phyloP scores from a whole-genome alignment of 805 yeast genomes.

The Suhomyces kilbournensis region DNA sequence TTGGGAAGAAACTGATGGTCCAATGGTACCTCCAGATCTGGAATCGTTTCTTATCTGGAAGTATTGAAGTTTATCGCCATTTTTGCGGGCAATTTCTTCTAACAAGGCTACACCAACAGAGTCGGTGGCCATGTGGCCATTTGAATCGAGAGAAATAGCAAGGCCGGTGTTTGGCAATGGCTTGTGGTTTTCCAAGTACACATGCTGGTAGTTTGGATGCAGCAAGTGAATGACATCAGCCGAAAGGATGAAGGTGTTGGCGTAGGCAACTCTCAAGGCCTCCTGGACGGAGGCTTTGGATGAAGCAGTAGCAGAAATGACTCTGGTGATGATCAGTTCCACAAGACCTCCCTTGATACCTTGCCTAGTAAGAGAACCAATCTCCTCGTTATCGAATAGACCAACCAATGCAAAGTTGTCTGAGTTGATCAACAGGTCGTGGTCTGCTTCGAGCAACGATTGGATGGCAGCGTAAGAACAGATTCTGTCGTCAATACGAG shows the following conservation, averaged over 20 bases:
- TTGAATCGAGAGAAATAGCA: constrained; percentile 68
- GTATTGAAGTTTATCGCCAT: constrained; percentile 67
- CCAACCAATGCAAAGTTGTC: constrained; percentile 57
- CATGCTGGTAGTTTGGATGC: constrained; percentile 72
- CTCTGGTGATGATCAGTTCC: constrained; percentile 62
- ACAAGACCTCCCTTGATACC: constrained; percentile 80
- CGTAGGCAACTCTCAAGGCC: constrained; percentile 44
- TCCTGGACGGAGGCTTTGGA: constrained; percentile 24
- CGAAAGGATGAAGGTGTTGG: constrained; percentile 75
- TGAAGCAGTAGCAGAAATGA: constrained; percentile 27
- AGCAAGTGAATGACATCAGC: constrained; percentile 83
- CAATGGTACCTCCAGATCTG: constrained; percentile 87
- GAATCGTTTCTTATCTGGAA: constrained; percentile 86
- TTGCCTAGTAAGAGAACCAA: constrained; percentile 75
- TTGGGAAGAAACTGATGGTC: constrained; percentile 61
- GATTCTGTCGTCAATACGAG: constrained; percentile 81
- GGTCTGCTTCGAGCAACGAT: constrained; percentile 48
- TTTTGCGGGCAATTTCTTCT: constrained; percentile 64
- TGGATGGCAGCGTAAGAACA: constrained; percentile 72
- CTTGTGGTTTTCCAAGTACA: constrained; percentile 72
- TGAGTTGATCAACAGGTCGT: constrained; percentile 17
- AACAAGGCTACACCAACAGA: constrained; percentile 66
- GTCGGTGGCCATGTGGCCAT: constrained; percentile 83
- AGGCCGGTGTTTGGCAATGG: constrained; percentile 79
- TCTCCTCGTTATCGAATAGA: constrained; percentile 77